These are phyloP conservation scores for Abrus pulchellus DNA, from an alignment of 306 rosid species.

Conservation along the genomic window DNA sequence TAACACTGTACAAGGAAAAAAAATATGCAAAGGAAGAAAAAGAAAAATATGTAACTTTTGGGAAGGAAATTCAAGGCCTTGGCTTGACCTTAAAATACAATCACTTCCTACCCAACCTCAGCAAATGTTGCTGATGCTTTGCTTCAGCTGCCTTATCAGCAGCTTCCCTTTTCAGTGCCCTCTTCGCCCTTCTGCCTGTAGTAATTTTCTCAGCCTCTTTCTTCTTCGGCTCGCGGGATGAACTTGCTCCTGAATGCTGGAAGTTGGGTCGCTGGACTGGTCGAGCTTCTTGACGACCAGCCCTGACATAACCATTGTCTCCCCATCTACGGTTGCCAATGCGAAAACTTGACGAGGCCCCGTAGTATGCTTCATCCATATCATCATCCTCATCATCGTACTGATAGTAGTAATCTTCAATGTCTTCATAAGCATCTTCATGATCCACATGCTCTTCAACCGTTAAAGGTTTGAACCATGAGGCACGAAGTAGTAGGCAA, in stretches of 20 bases:
- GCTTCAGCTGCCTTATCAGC: constrained; percentile 88
- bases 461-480: constrained; percentile 77
- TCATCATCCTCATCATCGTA: constrained; percentile 69
- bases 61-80: constrained; percentile 30
- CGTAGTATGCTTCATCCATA: constrained; percentile 66
- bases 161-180: constrained; percentile 88
- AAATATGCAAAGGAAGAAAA: background rate
- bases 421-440: constrained; percentile 52
- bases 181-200: constrained; percentile 84
- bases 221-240: constrained; percentile 67
- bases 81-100: constrained; percentile 22
- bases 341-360: constrained; percentile 66
- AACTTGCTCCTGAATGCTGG: constrained; percentile 66
- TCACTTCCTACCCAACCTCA: constrained; percentile 72
- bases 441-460: constrained; percentile 57
- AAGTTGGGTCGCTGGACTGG: constrained; percentile 56
- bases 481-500: constrained; percentile 85
- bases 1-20: constrained; percentile 47
- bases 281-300: constrained; percentile 81
- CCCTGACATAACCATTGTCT: constrained; percentile 80
- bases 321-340: constrained; percentile 97
- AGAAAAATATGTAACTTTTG: constrained; percentile 9
- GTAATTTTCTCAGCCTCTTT: constrained; percentile 56
- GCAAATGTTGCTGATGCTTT: constrained; percentile 77
- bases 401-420: constrained; percentile 58